Base-by-base conservation (phyloP, 2,329 filamentous ascomycete genomes). In the Cladophialophora psammophila region DNA sequence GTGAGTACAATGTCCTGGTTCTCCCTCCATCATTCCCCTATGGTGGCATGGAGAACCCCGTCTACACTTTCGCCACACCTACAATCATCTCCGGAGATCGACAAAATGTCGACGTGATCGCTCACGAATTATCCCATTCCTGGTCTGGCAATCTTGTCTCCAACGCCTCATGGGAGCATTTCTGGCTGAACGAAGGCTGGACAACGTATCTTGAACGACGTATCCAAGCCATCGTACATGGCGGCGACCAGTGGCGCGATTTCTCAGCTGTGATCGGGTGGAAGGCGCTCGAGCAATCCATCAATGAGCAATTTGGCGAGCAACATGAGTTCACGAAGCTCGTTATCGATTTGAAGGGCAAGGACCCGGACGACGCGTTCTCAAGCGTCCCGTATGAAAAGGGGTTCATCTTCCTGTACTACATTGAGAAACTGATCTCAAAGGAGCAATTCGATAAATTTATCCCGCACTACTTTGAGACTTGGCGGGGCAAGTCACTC, bases 251-350 rank as follows among this genome's bases (percentile, higher is more conserved):
- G 4, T 90, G 96, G 76, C 92, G 95, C 69, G 91, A 97, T 80
- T 98, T 99, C 79, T 96, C 92, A 8, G 90, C 94, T 70, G 96
- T 98, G 71, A 96, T 97, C 71, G 95, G 95, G 67, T 98, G 94
- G 94, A 95, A 96, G 76, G 87, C 90, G 1, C 87, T 97, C 18
- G 86, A 91, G 80, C 93, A 97, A 74, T 50, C 45, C n/a, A 88
- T 92, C 5, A 88, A 98, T 40, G 84, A 90, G 38, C 85, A 89
- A 45, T 95, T 90, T 74, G 94, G 94, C 45, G 83, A 88, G 60
- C 91, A 96, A 71, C 93, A 97, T 76, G 91, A 94, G 73, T 98
- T 95, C 81, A 99, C 95, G 7, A 96, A 96, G 78, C 86, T 99
- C 62, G 88, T 97, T 72, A 87, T 94, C 67, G 89, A 92, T 76